Evolutionary conservation across 768 basidiomycete genomes (phyloP), one percentile per base, ranked within the genome.

Genomic region (Fomitopsis pulvina): DNA sequence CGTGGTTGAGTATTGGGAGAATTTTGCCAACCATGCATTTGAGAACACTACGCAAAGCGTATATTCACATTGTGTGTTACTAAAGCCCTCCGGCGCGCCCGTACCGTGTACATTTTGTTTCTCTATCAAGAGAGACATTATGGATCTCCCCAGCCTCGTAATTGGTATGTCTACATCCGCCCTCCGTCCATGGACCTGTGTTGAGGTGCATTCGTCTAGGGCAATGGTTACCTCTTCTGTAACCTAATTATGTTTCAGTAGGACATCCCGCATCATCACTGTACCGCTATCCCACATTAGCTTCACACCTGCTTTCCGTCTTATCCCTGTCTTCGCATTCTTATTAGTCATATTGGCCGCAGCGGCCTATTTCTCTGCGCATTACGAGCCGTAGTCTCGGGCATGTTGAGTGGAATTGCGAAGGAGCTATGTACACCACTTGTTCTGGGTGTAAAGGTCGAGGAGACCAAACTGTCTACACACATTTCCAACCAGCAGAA

Each of bases 41-140:
- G 95, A 99, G 66, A 96, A 93, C 68, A 92, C 93, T 45, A 91
- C 92, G 30, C 92, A 92, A 69, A 90, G 91, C 1, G 91, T 98
- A 47, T 94, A 92, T 66, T 88, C 90, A 51, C 88, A 93, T 59
- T 93, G 92, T 53, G 88, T 92, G 26, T 66, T 96, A 39, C 77
- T 94, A 55, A 92, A 93, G 63, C 87, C 89, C 5, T 78, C 78
- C 24, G 89, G 91, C 14, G 79, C 83, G 2, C 89, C 90, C 1
- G 81, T 97, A 24, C 88, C 91, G 39, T 85, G 92, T 43, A 89
- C 95, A 20, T 95, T 95, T 68, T 96, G 94, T 66, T 96, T 96
- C 65, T 92, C 92, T 48, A 92, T 99, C 63, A 79, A 92, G 59
- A 73, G 95, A 56, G 95, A 98, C 63, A 72, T 95, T 22, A 93